Base-by-base conservation (phyloP, 2,329 filamentous ascomycete genomes). In the Aspergillus awamori region DNA sequence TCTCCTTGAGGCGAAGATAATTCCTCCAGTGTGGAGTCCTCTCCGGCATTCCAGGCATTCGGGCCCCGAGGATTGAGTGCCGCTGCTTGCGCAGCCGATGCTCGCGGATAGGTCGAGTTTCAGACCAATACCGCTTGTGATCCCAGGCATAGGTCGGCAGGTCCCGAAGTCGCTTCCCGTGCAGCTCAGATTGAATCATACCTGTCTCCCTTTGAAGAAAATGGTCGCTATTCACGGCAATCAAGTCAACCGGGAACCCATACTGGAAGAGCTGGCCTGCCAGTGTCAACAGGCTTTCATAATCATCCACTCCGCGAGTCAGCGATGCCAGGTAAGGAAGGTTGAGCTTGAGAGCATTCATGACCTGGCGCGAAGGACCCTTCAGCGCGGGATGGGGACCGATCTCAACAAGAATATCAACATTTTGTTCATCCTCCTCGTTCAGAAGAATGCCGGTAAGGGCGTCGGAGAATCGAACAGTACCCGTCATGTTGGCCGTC, bases 321-420 rank as follows among this genome's bases (percentile, higher is more conserved):
- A 62, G 24, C 2, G 49, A 38, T 10, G 30, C 60, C 10, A 53
- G 24, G 20, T 59, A 59, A 13, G 57, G 57, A 13, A 53, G 22
- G 3, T 51, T 26, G 13, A 54, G 11, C 13, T 48, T 39, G 13
- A 58, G 22, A 6, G n/a, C 15, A 6, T 58, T 45, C 10, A 61
- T 11, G 10, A 45, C 58, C 39, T 54, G 48, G 47, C 38, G 38
- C 5, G 60, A 17, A 5, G 71, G 69, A 2, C 70, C 62, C 17
- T 63, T 63, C 6, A 74, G 57, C 2, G 70, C 66, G 4, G 65
- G 59, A 51, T 74, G 70, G 10, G 60, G 55, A 11, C 60, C 60
- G 8, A 62, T 26, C 24, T 62, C 60, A 13, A 62, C 30, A 22
- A 58, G 20, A 3, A 58, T 33, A 15, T 60, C 53, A 5, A 59